phyloP scores from a whole-genome alignment of 495 filamentous ascomycete species.

The Hypoxylon trugodes region DNA sequence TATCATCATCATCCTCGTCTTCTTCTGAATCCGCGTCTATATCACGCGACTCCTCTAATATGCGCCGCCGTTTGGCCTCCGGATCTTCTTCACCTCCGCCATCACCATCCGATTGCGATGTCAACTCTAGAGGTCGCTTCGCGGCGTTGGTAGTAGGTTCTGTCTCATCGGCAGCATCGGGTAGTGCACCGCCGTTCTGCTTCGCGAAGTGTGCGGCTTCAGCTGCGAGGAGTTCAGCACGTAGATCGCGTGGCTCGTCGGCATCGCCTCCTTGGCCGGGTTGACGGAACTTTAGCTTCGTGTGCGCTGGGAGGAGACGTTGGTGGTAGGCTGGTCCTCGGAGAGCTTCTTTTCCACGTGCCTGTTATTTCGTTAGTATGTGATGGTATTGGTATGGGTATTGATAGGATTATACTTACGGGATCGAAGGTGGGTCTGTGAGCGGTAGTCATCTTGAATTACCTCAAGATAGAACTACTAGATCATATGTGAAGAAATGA shows the following conservation, averaged over 20 bases:
- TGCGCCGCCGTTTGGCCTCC: conserved; percentile 83
- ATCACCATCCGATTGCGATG: conserved; percentile 44
- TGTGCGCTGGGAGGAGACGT: conserved; percentile 91
- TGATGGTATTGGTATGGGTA: not conserved
- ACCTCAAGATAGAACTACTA: not conserved
- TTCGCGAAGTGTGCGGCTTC: conserved; percentile 90
- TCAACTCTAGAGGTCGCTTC: conserved; percentile 73
- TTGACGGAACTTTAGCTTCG: conserved; percentile 86
- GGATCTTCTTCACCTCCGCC: conserved; percentile 64
- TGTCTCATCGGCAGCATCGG: conserved; percentile 48
- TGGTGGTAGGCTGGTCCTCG: conserved; percentile 96
- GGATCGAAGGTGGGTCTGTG: conserved; percentile 95
- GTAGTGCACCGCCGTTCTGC: conserved; percentile 66
- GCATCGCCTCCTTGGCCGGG: conserved; percentile 88
- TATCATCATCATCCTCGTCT: conserved; percentile 70
- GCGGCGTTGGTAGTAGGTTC: conserved; percentile 49
- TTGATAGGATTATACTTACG: conserved; percentile 54
- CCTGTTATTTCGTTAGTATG: conserved; percentile 58
- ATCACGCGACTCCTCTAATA: conserved; percentile 87
- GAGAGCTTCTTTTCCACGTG: conserved; percentile 92
- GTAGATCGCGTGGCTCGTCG: conserved; percentile 82
- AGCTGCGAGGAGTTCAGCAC: conserved; percentile 87
- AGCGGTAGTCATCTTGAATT: conserved; percentile 72
- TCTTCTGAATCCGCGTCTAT: conserved; percentile 90
- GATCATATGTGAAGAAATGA: conserved; percentile 5